A percentile compares a stretch with the other conserved stretches of the same genome.
phyloP scores from a whole-genome alignment of 2,329 filamentous ascomycete genomes.

The Aspergillus brunneoviolaceus region DNA sequence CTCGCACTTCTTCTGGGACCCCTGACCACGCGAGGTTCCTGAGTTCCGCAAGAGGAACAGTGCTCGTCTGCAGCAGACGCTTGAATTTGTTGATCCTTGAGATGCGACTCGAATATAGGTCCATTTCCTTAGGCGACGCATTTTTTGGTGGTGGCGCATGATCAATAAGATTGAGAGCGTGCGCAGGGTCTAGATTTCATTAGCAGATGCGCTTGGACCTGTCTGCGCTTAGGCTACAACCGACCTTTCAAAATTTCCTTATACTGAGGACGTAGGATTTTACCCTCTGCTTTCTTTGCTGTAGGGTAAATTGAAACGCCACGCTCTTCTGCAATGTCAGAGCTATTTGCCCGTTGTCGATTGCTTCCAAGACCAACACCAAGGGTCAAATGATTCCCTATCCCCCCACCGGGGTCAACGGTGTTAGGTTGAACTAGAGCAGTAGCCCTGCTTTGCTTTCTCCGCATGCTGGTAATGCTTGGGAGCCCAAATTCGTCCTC shows the following conservation, averaged over 20 bases:
- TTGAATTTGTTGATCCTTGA: conserved; percentile 99
- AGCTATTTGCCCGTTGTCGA: conserved; percentile 76
- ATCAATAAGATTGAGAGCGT: conserved; percentile 89
- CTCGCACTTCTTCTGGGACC: conserved; percentile 88
- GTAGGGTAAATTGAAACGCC: conserved; percentile 80
- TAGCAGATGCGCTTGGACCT: neutral
- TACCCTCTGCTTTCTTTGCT: conserved; percentile 85
- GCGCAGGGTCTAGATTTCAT: conserved; percentile 66
- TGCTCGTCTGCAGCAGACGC: conserved; percentile 85
- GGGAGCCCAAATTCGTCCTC: conserved; percentile 95
- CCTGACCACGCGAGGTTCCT: conserved; percentile 90
- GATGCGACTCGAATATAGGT: conserved; percentile 82
- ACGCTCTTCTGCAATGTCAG: conserved; percentile 90
- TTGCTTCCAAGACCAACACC: conserved; percentile 40
- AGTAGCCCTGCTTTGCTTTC: conserved; percentile 58
- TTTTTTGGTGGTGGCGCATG: conserved; percentile 73
- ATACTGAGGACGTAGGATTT: conserved; percentile 94
- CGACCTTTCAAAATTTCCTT: conserved; percentile 84
- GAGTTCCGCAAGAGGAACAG: conserved; percentile 80
- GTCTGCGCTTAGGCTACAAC: neutral
- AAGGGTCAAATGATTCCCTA: conserved; percentile 26
- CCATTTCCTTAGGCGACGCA: conserved; percentile 77
- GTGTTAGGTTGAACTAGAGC: conserved; percentile 34
- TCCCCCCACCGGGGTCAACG: conserved; percentile 45
- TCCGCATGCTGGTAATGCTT: conserved; percentile 86